Percentiles rank a stretch among this genome's conserved stretches.
These are phyloP conservation scores for Macroventuria anomochaeta DNA, from an alignment of 2,329 filamentous ascomycete genomes.

Conservation along the genomic window DNA sequence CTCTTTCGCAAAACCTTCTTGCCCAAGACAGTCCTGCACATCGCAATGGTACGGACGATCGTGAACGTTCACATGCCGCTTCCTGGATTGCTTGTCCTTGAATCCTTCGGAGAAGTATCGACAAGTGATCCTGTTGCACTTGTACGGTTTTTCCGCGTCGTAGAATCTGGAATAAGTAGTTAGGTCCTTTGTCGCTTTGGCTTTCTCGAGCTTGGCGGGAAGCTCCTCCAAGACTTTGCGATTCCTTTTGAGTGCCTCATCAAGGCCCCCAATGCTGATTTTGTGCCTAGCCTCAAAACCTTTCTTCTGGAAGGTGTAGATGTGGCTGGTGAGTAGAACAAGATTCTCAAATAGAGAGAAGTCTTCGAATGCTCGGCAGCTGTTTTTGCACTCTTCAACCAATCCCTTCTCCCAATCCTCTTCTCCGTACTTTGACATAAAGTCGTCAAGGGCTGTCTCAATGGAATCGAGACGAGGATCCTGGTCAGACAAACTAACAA, in stretches of 20 bases:
- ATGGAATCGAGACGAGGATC: constrained; percentile 14
- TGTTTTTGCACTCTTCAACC: constrained; percentile 22
- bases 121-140: constrained; percentile 53
- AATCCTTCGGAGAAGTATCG: constrained; percentile 55
- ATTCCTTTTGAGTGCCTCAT: constrained; percentile 34
- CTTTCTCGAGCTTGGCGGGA: constrained; percentile 9
- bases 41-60: constrained; percentile 52
- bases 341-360: constrained; percentile 30
- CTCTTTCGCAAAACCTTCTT: constrained; percentile 50
- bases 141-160: constrained; percentile 48
- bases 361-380: constrained; percentile 21
- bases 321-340: constrained; percentile 38
- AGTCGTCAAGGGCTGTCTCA: constrained; percentile 27
- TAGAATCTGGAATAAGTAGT: constrained; percentile 41
- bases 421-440: constrained; percentile 27
- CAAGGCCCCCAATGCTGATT: constrained; percentile 41
- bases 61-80: constrained; percentile 51
- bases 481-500: neutral
- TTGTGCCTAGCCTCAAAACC: constrained; percentile 37
- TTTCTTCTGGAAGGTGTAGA: constrained; percentile 40
- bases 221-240: constrained; percentile 41
- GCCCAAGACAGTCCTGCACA: constrained; percentile 43
- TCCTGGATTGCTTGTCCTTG: constrained; percentile 33
- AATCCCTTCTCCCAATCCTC: constrained; percentile 22
- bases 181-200: neutral